Conservation (phyloP, 257 asterid genomes). For the Penstemon newberryi region DNA sequence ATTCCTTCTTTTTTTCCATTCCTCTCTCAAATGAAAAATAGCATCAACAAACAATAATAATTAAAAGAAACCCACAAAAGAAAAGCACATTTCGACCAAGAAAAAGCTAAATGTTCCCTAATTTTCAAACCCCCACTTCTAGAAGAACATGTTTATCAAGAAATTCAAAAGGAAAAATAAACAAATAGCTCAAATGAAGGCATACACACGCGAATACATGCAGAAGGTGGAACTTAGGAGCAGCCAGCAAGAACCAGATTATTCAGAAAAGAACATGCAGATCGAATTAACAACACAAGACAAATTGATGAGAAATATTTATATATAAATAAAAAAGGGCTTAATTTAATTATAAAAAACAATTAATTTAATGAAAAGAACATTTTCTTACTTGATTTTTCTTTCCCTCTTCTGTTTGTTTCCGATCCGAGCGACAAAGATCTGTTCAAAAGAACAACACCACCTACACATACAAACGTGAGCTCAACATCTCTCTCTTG, state of each 20-base stretch:
- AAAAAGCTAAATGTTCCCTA: background rate
- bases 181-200: background rate
- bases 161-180: background rate
- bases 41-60: background rate
- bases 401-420: background rate
- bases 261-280: background rate
- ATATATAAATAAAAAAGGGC: background rate
- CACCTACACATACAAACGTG: conserved; percentile 31
- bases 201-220: background rate
- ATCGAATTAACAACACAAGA: background rate
- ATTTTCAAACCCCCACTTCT: background rate
- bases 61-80: background rate
- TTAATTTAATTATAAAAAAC: too few species aligned
- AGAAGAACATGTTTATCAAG: background rate
- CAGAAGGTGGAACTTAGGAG: conserved; percentile 1
- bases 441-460: conserved; percentile 6
- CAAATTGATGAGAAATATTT: background rate
- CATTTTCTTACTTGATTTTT: conserved; percentile 16
- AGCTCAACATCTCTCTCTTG: conserved; percentile 14
- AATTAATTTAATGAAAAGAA: background rate
- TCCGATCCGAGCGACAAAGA: conserved; percentile 29
- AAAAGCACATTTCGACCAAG: background rate
- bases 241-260: background rate
- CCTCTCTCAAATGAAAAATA: conserved; percentile 3
- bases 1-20: background rate